Percentiles rank a stretch among this genome's conserved stretches.
These are phyloP conservation scores for Heterobasidion occidentale DNA, from an alignment of 1,284 basidiomycete genomes.

Conservation along the genomic window DNA sequence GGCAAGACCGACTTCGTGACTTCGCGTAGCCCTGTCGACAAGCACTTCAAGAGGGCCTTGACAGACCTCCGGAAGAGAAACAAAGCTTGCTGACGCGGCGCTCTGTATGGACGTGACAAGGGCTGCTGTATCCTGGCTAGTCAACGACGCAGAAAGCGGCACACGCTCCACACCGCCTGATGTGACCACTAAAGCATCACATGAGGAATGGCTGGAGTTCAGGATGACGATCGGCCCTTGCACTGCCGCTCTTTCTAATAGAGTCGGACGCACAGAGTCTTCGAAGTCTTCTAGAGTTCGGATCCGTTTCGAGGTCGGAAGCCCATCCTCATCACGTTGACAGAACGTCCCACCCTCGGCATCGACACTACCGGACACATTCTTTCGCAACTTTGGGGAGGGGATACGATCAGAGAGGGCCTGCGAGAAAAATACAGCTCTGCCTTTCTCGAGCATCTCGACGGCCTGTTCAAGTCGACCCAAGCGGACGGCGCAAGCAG, in stretches of 20 bases:
- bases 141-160: neutral
- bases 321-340: neutral
- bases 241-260: neutral
- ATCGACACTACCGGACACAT: neutral
- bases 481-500: neutral
- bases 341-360: neutral
- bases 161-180: neutral
- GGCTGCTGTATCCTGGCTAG: neutral
- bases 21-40: no score
- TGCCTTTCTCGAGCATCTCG: neutral
- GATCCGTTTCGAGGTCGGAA: neutral
- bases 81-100: neutral
- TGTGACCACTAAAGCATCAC: neutral
- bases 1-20: neutral
- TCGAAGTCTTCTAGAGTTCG: neutral
- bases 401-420: neutral
- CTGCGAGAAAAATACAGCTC: neutral
- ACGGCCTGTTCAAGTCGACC: neutral
- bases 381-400: neutral
- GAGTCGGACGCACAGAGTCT: neutral
- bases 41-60: no score
- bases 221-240: neutral
- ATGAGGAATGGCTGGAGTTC: neutral
- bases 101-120: neutral
- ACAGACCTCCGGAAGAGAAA: neutral